Evolutionary conservation across 495 filamentous ascomycete genomes (phyloP), one percentile per base, ranked within the genome.

Genomic region (Bombardia bombarda): DNA sequence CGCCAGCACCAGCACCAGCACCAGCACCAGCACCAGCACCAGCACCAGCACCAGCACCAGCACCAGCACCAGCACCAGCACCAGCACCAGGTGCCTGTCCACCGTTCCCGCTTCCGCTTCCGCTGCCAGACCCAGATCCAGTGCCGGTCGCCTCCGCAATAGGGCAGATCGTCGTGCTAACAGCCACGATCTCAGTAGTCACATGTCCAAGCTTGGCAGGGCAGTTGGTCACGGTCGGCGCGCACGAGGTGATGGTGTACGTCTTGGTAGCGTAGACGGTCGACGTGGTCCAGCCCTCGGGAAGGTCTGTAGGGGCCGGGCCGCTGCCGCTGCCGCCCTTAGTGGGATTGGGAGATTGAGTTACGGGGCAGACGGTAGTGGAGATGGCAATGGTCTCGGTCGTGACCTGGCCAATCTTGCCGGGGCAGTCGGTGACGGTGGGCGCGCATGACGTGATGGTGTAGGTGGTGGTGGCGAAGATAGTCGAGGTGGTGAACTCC

Each of bases 341-440:
- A 16, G 32, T 18, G 3, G 10, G 19, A 12, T 5, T 13, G 40
- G 30, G 19, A 13, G 40, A 17, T 10, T 10, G 0, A 9, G 40
- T 14, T 4, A 28, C 38, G 22, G 40, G 5, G 22, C 28, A 33
- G 24, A 16, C 18, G 16, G 66, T 67, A 7, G 65, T 65, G 35
- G 56, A 65, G n/a, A 57, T 40, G 13, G 56, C 49, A 22, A 65
- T 42, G 32, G 17, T 34, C 32, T 19, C 26, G 26, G 26, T 28
- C 26, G 26, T 28, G 9, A 28, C 26, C 9, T 28, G 47, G 65
- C 75, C 35, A 59, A 77, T 17, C 56, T 45, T 21, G 59, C 67
- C 74, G 20, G 78, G 78, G 63, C 80, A 84, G 53, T 77, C 58
- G 40, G 72, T 76, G n/a, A 82, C 72, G 6, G 61, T 70, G 1